phyloP scores from a whole-genome alignment of 805 yeast species.

The Saccharomycopsis fermentans region DNA sequence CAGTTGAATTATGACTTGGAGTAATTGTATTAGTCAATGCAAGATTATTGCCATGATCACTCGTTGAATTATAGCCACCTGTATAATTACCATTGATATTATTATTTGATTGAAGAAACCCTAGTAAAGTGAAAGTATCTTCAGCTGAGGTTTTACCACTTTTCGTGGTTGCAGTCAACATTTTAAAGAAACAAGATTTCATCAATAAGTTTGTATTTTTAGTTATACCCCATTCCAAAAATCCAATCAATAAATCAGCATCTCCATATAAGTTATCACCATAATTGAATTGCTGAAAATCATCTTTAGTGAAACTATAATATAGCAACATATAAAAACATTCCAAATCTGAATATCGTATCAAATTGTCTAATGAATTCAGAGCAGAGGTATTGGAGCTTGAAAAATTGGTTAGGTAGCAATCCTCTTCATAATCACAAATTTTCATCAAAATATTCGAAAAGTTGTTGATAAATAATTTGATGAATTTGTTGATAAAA shows the following conservation, averaged over 20 bases:
- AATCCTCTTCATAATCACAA: slow-evolving; percentile 19
- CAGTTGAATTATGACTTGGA: background rate
- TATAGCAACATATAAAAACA: slow-evolving; percentile 50
- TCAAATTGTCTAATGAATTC: slow-evolving; percentile 45
- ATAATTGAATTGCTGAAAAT: background rate
- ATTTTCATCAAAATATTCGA: slow-evolving; percentile 31
- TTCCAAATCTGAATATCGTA: slow-evolving; percentile 77
- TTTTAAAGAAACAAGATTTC: slow-evolving; percentile 69
- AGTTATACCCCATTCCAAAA: slow-evolving; percentile 79
- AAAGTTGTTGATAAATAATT: slow-evolving; percentile 24
- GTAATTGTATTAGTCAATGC: background rate
- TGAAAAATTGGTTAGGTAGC: slow-evolving; percentile 21
- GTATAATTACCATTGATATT: background rate
- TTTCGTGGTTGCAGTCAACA: slow-evolving; percentile 48
- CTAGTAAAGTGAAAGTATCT: background rate
- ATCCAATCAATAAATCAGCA: slow-evolving; percentile 35
- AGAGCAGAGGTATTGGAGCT: slow-evolving; percentile 1
- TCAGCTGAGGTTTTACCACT: slow-evolving; percentile 30
- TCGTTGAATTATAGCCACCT: background rate
- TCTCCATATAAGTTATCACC: background rate
- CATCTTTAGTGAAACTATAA: background rate
- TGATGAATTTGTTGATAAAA: slow-evolving; percentile 16
- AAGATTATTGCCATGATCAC: background rate
- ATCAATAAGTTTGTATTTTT: slow-evolving; percentile 65
- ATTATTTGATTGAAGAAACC: background rate